These are phyloP conservation scores for Pythium apleroticum DNA, from an alignment of 352 stramenopile genomes.

Conservation along the genomic window DNA sequence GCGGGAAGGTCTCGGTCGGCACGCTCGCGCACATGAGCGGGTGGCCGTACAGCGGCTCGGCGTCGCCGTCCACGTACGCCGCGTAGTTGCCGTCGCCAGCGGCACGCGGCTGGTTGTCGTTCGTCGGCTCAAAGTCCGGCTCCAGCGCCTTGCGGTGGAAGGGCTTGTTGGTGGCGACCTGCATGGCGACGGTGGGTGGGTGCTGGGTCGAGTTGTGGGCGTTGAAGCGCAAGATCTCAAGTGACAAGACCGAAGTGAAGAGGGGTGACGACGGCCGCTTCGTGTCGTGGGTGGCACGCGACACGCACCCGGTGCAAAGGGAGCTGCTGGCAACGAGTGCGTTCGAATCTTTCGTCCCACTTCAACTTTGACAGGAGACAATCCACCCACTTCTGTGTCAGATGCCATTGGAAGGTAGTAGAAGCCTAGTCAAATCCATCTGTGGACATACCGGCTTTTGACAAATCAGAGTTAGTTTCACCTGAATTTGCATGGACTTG, in stretches of 20 bases:
- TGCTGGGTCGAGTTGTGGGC: background rate
- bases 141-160: slow-evolving; percentile 8
- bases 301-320: background rate
- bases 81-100: slow-evolving; percentile 27
- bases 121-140: slow-evolving; percentile 13
- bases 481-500: slow-evolving; percentile 13
- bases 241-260: background rate
- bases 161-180: slow-evolving; percentile 16
- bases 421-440: background rate
- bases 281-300: background rate
- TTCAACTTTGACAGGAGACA: background rate
- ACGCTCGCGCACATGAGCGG: slow-evolving; percentile 74
- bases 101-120: background rate
- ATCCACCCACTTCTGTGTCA: background rate
- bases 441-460: no score
- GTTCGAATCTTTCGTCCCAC: background rate
- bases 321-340: background rate
- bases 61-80: slow-evolving; percentile 31
- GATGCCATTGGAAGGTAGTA: background rate
- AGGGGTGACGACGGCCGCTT: background rate
- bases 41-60: slow-evolving; percentile 77
- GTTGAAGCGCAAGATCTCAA: background rate
- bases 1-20: slow-evolving; percentile 64
- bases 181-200: slow-evolving; percentile 8
- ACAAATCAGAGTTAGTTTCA: background rate